Percentiles rank a stretch among this genome's conserved stretches.
These are phyloP conservation scores for Cystobasidium onofrii DNA, from an alignment of 768 basidiomycete species.

Conservation along the genomic window DNA sequence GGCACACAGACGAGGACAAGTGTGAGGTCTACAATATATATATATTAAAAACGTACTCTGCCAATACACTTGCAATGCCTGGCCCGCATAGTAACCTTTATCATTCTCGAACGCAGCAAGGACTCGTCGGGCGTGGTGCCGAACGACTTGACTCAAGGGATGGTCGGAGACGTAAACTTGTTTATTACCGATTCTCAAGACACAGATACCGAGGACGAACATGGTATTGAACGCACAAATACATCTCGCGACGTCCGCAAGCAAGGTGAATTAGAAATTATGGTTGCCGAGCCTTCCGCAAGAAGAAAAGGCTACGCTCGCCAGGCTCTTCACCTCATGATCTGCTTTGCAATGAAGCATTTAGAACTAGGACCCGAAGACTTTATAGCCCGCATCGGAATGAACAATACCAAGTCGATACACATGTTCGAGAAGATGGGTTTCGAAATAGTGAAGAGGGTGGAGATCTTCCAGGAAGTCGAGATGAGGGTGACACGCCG, in stretches of 20 bases:
- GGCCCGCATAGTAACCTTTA: slow-evolving; percentile 64
- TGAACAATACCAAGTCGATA: slow-evolving; percentile 62
- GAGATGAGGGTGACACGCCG: slow-evolving; percentile 53
- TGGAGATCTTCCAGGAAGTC: slow-evolving; percentile 70
- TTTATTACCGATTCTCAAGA: slow-evolving; percentile 59
- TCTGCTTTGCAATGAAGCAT: slow-evolving; percentile 55
- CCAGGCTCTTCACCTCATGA: slow-evolving; percentile 59
- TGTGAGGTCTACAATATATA: too few species aligned
- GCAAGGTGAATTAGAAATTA: slow-evolving; percentile 79
- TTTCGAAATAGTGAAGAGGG: slow-evolving; percentile 60
- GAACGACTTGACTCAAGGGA: slow-evolving; percentile 49
- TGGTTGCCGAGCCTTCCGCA: slow-evolving; percentile 66
- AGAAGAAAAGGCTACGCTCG: slow-evolving; percentile 57
- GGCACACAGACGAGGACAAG: slow-evolving; percentile 75
- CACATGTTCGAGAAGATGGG: slow-evolving; percentile 67
- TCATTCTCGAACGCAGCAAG: slow-evolving; percentile 57
- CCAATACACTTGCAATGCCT: neutral
- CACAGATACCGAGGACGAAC: slow-evolving; percentile 44
- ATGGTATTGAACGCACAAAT: slow-evolving; percentile 5
- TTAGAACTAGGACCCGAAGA: slow-evolving; percentile 45
- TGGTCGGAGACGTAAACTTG: slow-evolving; percentile 89
- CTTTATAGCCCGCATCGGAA: slow-evolving; percentile 65
- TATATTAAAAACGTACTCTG: neutral
- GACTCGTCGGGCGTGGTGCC: neutral
- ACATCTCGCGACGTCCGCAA: neutral